A percentile compares a stretch with the other conserved stretches of the same genome.
Evolutionary conservation across 805 yeast genomes (phyloP).

Genomic region (Ogataea methanolica): DNA sequence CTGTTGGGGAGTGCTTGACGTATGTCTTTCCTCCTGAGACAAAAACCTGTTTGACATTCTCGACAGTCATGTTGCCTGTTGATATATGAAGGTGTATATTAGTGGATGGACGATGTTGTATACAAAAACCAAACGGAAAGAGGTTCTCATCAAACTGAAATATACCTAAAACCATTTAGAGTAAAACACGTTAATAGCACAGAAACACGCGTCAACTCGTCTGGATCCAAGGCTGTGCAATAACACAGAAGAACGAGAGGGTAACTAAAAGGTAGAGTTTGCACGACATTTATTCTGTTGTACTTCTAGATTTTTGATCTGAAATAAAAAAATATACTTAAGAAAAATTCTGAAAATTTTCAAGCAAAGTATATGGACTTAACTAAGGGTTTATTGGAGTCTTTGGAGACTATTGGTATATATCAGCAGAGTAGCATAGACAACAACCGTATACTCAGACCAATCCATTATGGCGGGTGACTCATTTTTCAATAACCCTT

Average conservation of each 20-base stretch:
- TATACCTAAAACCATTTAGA: no score
- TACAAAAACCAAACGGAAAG: no score
- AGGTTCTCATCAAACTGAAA: no score
- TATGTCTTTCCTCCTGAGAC: conserved; percentile 24
- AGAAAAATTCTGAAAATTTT: conserved; percentile 3
- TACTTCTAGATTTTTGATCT: background rate
- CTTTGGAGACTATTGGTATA: background rate
- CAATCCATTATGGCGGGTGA: conserved; percentile 44
- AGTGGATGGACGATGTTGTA: no score
- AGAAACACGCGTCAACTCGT: no score
- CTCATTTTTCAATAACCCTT: conserved; percentile 60
- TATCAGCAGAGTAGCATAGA: background rate
- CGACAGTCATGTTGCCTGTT: conserved; percentile 11
- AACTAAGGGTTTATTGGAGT: background rate
- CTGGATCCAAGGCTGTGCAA: no score
- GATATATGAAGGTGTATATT: conserved; percentile 9
- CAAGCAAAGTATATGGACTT: background rate
- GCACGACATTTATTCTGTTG: background rate
- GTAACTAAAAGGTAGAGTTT: background rate
- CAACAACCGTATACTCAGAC: no score
- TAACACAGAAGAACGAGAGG: no score
- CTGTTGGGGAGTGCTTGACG: conserved; percentile 20
- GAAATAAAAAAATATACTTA: background rate
- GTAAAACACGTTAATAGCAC: no score
- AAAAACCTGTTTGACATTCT: conserved; percentile 27